Evolutionary conservation across 208 protist species (phyloP).

Genomic region (Crithidia acanthocephali): DNA sequence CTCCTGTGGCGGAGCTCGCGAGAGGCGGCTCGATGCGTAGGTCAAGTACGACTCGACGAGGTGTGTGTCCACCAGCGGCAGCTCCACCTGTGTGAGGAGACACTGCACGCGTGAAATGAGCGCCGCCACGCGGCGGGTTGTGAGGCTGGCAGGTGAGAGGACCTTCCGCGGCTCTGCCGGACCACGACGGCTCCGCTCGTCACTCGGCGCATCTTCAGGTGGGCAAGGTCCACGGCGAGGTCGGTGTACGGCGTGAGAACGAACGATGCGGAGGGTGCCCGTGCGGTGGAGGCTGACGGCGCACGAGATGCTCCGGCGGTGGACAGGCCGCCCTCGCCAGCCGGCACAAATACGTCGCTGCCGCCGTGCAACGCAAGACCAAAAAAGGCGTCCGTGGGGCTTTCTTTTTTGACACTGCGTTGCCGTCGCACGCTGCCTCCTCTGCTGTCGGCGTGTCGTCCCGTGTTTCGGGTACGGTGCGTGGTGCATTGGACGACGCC

Average conservation of each 20-base stretch:
- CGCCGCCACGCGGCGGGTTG: neutral
- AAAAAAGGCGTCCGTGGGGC: no score
- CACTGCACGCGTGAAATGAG: constrained; percentile 1
- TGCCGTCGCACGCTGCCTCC: no score
- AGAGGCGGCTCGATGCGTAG: neutral
- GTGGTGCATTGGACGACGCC: neutral
- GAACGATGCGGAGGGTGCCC: neutral
- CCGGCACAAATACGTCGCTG: neutral
- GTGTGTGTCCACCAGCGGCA: constrained; percentile 19
- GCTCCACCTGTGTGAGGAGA: constrained; percentile 21
- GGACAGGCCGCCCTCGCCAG: neutral
- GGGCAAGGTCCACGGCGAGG: neutral
- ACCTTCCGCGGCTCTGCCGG: neutral
- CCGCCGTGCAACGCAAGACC: no score
- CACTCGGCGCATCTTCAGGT: neutral
- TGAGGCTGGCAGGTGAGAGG: neutral
- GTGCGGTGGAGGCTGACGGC: neutral
- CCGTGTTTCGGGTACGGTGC: neutral
- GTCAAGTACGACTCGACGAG: constrained; percentile 11
- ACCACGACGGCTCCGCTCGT: neutral
- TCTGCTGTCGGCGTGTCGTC: no score
- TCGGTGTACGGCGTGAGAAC: neutral
- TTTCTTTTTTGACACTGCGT: no score
- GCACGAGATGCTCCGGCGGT: neutral
- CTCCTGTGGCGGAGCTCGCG: neutral